Conservation (phyloP, 2,329 filamentous ascomycete genomes). For the Basipetospora chlamydospora region DNA sequence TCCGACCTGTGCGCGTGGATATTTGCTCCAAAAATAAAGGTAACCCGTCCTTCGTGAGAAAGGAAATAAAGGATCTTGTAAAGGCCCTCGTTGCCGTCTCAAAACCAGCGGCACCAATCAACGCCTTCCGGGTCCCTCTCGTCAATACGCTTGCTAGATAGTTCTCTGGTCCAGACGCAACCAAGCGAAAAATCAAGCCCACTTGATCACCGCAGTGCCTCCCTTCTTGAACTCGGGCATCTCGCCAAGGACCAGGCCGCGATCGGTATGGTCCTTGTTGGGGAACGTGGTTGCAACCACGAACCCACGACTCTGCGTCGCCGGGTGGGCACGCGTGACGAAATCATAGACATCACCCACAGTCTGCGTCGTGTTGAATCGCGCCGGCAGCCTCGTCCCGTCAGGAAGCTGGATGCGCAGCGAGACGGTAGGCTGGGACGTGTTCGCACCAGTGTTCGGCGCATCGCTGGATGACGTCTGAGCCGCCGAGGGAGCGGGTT, state of each 20-base stretch:
- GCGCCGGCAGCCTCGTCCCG: constrained; percentile 60
- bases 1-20: too few species aligned
- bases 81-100: too few species aligned
- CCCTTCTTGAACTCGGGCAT: constrained; percentile 52
- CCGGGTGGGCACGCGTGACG: constrained; percentile 47
- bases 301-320: constrained; percentile 45
- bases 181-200: too few species aligned
- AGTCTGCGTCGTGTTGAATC: constrained; percentile 70
- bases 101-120: too few species aligned
- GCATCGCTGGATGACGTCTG: constrained; percentile 13
- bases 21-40: too few species aligned
- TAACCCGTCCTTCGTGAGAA: too few species aligned
- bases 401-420: constrained; percentile 69
- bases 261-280: constrained; percentile 64
- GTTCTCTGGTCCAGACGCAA: too few species aligned
- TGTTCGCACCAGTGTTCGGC: constrained; percentile 33
- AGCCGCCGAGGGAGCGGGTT: constrained; percentile 15
- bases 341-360: constrained; percentile 67
- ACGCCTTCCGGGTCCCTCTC: too few species aligned
- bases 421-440: constrained; percentile 50
- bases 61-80: too few species aligned
- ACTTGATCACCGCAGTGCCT: constrained; percentile 51
- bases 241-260: constrained; percentile 40
- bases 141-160: too few species aligned
- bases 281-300: constrained; percentile 73